phyloP scores from a whole-genome alignment of 768 basidiomycete species.

The Lanmaoa rubissima region DNA sequence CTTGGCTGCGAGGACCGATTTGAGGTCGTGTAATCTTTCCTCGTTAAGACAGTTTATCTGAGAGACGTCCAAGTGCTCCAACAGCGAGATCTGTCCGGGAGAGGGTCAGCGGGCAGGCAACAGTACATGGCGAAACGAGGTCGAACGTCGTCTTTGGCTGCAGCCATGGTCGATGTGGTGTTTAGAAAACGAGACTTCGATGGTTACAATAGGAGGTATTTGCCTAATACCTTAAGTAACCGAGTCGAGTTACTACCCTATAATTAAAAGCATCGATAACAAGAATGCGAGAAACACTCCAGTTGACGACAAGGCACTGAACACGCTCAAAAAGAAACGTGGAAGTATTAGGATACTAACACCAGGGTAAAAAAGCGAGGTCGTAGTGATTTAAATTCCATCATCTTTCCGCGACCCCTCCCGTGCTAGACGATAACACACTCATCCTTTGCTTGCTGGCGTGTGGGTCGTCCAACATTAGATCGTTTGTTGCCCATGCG shows the following conservation, averaged over 20 bases:
- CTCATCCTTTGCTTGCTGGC: conserved; percentile 92
- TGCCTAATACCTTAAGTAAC: background rate
- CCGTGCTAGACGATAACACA: conserved; percentile 76
- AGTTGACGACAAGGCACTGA: conserved; percentile 6
- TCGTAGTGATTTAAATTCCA: conserved; percentile 8
- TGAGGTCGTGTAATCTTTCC: conserved; percentile 45
- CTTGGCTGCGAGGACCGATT: conserved; percentile 46
- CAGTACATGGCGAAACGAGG: background rate
- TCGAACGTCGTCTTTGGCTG: conserved; percentile 32
- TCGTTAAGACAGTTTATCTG: conserved; percentile 77
- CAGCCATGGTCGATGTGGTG: conserved; percentile 17
- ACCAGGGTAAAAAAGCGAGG: background rate
- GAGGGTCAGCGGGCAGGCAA: conserved; percentile 5
- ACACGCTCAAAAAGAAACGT: conserved; percentile 3
- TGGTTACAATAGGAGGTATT: conserved; percentile 16
- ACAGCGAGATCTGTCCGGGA: conserved; percentile 45
- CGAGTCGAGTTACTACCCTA: background rate
- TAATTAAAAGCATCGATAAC: conserved; percentile 16
- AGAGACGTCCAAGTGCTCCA: conserved; percentile 54
- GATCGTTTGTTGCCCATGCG: conserved; percentile 77
- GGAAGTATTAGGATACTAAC: conserved; percentile 15
- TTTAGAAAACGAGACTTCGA: background rate
- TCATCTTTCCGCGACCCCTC: background rate
- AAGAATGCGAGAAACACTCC: conserved; percentile 3
- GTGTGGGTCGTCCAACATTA: conserved; percentile 80